phyloP scores from a whole-genome alignment of 2,329 filamentous ascomycete species.

The Beauveria brongniartii region DNA sequence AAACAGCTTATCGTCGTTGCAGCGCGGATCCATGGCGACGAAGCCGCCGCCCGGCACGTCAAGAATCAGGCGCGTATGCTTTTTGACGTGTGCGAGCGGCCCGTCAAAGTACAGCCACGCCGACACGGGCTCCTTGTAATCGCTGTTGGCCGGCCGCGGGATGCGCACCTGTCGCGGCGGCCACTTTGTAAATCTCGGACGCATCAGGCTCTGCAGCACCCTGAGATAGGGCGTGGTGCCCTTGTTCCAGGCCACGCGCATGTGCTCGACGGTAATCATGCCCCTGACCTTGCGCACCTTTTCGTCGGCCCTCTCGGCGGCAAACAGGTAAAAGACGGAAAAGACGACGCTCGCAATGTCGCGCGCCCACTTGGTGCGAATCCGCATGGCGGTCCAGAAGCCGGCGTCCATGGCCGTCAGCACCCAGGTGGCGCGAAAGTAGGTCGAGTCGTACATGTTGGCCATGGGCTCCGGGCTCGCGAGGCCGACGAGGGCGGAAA shows the following conservation, averaged over 20 bases:
- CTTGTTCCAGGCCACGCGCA: conserved; percentile 94
- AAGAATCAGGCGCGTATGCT: conserved; percentile 70
- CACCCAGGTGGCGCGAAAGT: conserved; percentile 95
- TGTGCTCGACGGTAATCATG: conserved; percentile 80
- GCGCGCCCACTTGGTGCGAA: conserved; percentile 67
- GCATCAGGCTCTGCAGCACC: conserved; percentile 62
- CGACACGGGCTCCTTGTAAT: conserved; percentile 73
- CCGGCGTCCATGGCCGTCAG: conserved; percentile 90
- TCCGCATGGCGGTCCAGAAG: conserved; percentile 97
- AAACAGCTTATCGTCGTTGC: conserved; percentile 88
- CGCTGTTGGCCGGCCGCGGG: conserved; percentile 67
- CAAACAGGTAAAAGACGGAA: conserved; percentile 82
- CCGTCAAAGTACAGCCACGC: conserved; percentile 96
- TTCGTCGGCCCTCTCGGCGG: conserved; percentile 90
- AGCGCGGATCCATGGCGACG: conserved; percentile 92
- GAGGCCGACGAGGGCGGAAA: conserved; percentile 83
- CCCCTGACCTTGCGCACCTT: conserved; percentile 88
- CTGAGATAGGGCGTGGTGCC: conserved; percentile 77
- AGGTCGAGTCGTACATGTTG: conserved; percentile 85
- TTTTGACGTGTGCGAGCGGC: conserved; percentile 65
- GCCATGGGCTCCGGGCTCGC: conserved; percentile 89
- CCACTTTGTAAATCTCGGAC: conserved; percentile 74
- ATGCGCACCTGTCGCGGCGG: conserved; percentile 78
- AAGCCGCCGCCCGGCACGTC: conserved; percentile 94
- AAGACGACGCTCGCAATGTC: conserved; percentile 80